Evolutionary conservation across 129 eudicot species (phyloP), one percentile per base, ranked within the genome.

Genomic region (Flaveria trinervia): DNA sequence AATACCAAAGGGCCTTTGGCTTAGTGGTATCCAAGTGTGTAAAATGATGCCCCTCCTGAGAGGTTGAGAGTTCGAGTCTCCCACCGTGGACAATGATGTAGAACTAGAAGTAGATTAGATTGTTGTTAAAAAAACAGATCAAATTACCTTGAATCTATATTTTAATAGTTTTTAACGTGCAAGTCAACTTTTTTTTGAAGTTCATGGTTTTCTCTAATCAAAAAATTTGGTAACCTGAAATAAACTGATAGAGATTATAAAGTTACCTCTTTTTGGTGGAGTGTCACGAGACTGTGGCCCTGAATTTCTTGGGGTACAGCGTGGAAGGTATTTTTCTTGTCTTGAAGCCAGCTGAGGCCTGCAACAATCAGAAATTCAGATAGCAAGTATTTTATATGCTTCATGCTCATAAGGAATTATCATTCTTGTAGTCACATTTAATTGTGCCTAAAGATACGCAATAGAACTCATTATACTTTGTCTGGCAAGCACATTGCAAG

Each of bases 211-310:
- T 30, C 50, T 16, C 26, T 16, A 1, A 28, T 1, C 3, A 25
- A 13, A 14, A 6, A 22, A 7, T 5, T 14, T 70, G 46, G 44
- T 26, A 20, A 70, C 60, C 30, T 46, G 46, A 8, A 15, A 45
- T 11, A 18, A 45, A 45, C 49, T 45, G 49, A 23, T 9, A 3
- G 13, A 80, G 20, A 17, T 11, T 23, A 50, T 57, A 48, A 36
- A 5, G 48, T 82, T 72, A 92, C 98, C 98, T 92, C 98, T 80
- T 84, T 89, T 86, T 17, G 98, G 98, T 50, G 98, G 98, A 71
- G 96, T 86, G 68, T 92, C 98, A 23, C 89, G 96, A 44, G 93
- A 89, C 75, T 90, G 96, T 36, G 92, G 94, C 28, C 96, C 96
- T 1, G 85, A 66, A 73, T 80, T 86, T 79, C 84, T 87, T 2